These are phyloP conservation scores for Eucalyptus paniculata DNA, from an alignment of 345 rosid species.

Conservation along the genomic window DNA sequence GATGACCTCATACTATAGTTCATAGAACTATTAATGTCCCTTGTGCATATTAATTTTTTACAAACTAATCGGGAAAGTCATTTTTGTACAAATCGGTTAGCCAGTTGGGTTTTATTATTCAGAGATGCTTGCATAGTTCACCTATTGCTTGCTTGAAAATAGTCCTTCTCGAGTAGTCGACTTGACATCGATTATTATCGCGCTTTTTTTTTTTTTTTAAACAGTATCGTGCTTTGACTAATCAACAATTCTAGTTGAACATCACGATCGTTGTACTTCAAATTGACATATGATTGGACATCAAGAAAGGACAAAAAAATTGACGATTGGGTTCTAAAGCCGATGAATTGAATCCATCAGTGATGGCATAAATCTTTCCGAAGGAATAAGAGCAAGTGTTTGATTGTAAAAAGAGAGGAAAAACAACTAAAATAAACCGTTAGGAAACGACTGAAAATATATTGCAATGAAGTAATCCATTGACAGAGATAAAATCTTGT, in stretches of 20 bases:
- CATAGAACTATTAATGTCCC: neutral
- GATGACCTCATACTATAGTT: neutral
- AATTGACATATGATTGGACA: neutral
- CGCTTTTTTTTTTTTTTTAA: neutral
- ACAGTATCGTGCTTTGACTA: neutral
- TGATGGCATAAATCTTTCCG: neutral
- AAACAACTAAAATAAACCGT: neutral
- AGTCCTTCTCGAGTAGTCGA: neutral
- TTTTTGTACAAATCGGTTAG: neutral
- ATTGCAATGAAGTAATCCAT: neutral
- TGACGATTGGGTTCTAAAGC: neutral
- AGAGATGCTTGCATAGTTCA: neutral
- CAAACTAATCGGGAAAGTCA: neutral
- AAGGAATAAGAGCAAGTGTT: neutral
- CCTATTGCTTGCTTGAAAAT: neutral
- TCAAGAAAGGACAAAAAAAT: neutral
- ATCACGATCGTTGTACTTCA: accelerated
- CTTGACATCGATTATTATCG: neutral
- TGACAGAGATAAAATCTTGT: neutral
- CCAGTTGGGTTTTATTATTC: neutral
- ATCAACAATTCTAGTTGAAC: neutral
- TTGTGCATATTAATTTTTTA: neutral
- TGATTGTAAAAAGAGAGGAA: neutral
- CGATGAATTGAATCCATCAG: neutral
- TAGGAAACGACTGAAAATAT: neutral